A percentile compares a stretch with the other conserved stretches of the same genome.
phyloP scores from a whole-genome alignment of 345 rosid species.

The Murraya paniculata region DNA sequence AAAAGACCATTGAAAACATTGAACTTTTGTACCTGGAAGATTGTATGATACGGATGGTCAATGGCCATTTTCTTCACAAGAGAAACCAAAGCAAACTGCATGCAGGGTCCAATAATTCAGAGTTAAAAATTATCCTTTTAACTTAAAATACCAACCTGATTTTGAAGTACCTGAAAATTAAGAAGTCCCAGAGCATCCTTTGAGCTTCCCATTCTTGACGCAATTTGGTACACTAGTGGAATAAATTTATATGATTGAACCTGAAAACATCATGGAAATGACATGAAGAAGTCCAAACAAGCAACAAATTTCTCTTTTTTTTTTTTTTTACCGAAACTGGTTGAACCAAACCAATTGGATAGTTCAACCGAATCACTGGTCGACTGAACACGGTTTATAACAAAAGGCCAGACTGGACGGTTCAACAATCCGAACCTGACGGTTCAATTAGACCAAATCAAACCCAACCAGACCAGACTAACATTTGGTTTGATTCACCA shows the following conservation, averaged over 20 bases:
- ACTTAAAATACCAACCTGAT: not conserved
- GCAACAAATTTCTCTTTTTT: no score
- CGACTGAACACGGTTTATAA: no score
- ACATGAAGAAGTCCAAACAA: not conserved
- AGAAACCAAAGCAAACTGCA: slow-evolving; percentile 88
- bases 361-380: no score
- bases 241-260: slow-evolving; percentile 92
- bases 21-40: slow-evolving; percentile 65
- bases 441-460: no score
- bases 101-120: slow-evolving; percentile 23
- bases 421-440: no score
- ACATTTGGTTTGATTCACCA: no score
- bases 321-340: not conserved
- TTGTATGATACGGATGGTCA: slow-evolving; percentile 95
- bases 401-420: no score
- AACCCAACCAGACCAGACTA: no score
- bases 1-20: slow-evolving; percentile 8
- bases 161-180: slow-evolving; percentile 67
- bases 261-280: slow-evolving; percentile 35
- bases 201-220: slow-evolving; percentile 90
- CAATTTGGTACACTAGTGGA: slow-evolving; percentile 91
- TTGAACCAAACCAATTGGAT: no score
- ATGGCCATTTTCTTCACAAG: slow-evolving; percentile 95
- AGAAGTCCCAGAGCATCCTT: slow-evolving; percentile 65
- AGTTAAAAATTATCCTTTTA: slow-evolving; percentile 20